phyloP scores from a whole-genome alignment of 352 stramenopile genomes.

The Phytophthora aleatoria region DNA sequence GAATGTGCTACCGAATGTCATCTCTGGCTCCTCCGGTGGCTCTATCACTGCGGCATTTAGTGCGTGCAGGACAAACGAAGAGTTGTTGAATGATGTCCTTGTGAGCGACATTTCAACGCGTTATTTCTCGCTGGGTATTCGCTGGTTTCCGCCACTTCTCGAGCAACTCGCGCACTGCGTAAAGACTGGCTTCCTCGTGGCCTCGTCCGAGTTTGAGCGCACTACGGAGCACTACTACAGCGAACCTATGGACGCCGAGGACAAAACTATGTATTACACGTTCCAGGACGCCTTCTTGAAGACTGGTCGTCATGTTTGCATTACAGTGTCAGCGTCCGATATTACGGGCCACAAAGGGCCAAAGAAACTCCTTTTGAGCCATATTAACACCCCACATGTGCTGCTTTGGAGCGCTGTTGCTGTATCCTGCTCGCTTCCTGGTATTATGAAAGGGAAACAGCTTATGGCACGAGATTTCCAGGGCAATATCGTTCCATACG shows the following conservation, averaged over 20 bases:
- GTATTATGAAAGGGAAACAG: constrained; percentile 92
- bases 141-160: constrained; percentile 81
- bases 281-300: constrained; percentile 95
- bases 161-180: constrained; percentile 90
- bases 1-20: constrained; percentile 90
- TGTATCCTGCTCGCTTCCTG: constrained; percentile 91
- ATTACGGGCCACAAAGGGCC: constrained; percentile 84
- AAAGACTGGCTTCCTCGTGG: constrained; percentile 88
- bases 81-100: constrained; percentile 64
- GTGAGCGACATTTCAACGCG: constrained; percentile 64
- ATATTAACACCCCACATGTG: constrained; percentile 94
- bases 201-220: constrained; percentile 75
- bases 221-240: constrained; percentile 94
- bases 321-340: constrained; percentile 92
- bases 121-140: constrained; percentile 58
- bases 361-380: constrained; percentile 90
- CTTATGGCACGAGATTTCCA: constrained; percentile 75
- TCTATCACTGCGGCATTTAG: constrained; percentile 87
- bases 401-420: constrained; percentile 91
- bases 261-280: constrained; percentile 79
- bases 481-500: constrained; percentile 90
- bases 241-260: constrained; percentile 48
- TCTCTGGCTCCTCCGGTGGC: constrained; percentile 93
- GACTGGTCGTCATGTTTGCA: constrained; percentile 93
- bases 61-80: constrained; percentile 86